Evolutionary conservation across 1,284 basidiomycete genomes (phyloP).

Genomic region (Sanguinoderma infundibulare): DNA sequence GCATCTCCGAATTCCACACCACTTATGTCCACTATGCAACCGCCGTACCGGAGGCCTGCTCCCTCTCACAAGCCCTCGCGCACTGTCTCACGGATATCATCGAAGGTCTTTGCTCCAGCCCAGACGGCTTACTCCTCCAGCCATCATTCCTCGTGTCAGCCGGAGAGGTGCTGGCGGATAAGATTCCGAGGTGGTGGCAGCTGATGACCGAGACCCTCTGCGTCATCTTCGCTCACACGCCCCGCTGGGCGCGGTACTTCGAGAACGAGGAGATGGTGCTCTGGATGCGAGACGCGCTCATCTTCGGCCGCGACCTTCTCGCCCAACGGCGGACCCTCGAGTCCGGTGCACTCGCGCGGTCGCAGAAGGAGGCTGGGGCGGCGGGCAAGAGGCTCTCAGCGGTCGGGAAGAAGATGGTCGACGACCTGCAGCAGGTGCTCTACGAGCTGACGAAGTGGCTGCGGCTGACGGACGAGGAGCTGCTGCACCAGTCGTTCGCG

Average conservation of each 20-base stretch:
- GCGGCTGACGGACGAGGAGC: conserved; percentile 87
- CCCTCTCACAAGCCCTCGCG: conserved; percentile 85
- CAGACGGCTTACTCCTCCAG: conserved; percentile 71
- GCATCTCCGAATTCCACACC: conserved; percentile 67
- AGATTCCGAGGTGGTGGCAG: conserved; percentile 79
- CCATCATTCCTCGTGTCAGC: conserved; percentile 56
- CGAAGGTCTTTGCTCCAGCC: conserved; percentile 79
- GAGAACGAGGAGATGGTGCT: conserved; percentile 85
- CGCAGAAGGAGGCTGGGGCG: conserved; percentile 28
- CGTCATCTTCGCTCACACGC: conserved; percentile 84
- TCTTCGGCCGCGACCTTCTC: conserved; percentile 86
- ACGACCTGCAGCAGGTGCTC: conserved; percentile 78
- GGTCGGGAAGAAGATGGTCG: conserved; percentile 75
- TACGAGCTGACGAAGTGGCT: conserved; percentile 85
- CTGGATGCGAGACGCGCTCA: conserved; percentile 97
- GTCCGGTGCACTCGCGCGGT: conserved; percentile 53
- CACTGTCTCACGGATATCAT: conserved; percentile 91
- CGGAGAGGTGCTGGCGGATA: conserved; percentile 48
- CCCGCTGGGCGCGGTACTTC: conserved; percentile 81
- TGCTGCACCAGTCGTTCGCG: conserved; percentile 86
- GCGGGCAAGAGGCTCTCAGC: conserved; percentile 44
- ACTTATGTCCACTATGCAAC: conserved; percentile 68
- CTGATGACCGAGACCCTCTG: conserved; percentile 82
- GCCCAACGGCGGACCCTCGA: conserved; percentile 83
- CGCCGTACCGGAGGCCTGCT: conserved; percentile 82